Conservation (phyloP, 2,329 filamentous ascomycete species). For the Aspergillus sp. region DNA sequence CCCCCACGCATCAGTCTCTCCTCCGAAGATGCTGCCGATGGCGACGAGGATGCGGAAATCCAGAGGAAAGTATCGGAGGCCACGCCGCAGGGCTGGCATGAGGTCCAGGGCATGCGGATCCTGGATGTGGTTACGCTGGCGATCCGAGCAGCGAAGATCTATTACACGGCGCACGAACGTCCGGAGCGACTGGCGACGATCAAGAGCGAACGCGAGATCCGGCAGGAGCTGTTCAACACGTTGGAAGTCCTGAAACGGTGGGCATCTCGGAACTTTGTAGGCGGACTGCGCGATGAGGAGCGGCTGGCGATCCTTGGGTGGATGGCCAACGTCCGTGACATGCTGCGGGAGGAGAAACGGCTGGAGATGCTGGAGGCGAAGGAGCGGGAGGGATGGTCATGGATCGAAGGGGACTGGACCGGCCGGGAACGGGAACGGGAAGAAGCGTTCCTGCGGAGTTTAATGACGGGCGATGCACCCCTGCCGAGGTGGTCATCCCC, state of each 20-base stretch:
- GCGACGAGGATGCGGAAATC: constrained; percentile 39
- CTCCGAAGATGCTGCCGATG: constrained; percentile 34
- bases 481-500: constrained; percentile 68
- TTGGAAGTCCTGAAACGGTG: constrained; percentile 91
- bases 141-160: constrained; percentile 93
- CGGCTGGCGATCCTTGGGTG: constrained; percentile 71
- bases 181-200: constrained; percentile 82
- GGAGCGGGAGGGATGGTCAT: constrained; percentile 73
- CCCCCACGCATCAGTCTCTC: constrained; percentile 31
- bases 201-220: constrained; percentile 80
- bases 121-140: constrained; percentile 90
- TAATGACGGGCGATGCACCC: constrained; percentile 56
- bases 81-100: constrained; percentile 66
- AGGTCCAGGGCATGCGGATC: constrained; percentile 87
- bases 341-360: constrained; percentile 73
- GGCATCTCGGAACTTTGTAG: constrained; percentile 80
- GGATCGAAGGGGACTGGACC: constrained; percentile 76
- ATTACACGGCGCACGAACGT: constrained; percentile 89
- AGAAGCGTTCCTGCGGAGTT: constrained; percentile 74
- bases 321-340: constrained; percentile 73
- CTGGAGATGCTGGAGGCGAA: constrained; percentile 71
- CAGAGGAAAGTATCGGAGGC: constrained; percentile 16
- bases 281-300: constrained; percentile 77
- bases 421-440: constrained; percentile 75
- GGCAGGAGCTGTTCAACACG: constrained; percentile 77